Base-by-base conservation (phyloP, 2,329 filamentous ascomycete species). In the Pestalotiopsis sp. region DNA sequence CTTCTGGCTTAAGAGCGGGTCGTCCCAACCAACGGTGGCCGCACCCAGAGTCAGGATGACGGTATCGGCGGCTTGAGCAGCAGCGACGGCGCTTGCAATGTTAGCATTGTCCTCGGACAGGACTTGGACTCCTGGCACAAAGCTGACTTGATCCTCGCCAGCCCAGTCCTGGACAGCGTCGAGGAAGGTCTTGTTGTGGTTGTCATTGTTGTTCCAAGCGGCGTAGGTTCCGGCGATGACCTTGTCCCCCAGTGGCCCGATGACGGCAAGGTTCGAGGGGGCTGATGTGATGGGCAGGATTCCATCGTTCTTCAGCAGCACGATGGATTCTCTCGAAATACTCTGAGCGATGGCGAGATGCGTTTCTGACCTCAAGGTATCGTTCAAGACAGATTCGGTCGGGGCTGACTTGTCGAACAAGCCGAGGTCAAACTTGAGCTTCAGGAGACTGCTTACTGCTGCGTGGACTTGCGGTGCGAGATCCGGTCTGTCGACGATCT, bases 41-140 rank as follows among this genome's bases (percentile, higher is more conserved):
- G 76, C 79, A 2, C 77, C 78, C 4, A 80, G 75, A 23, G 75
- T 71, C 11, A 79, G 72, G 2, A 79, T 68, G 12, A 77, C 78
- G 6, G 78, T 66, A 2, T 76, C 76, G 3, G 74, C 74, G 11
- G 76, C 71, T 61, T 73, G 71, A 13, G 78, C 77, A 1, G 75
- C 74, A 0, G 72, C 66, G 4, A 78, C 76, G 9, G 77, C 52
- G 9, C n/a, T 25, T 9, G 17, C 52, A 57, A 57, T 57, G n/a
- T 57, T 76, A 4, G 62, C 68, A 17, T 73, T 71, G 27, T 73
- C 73, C 2, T 71, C 67, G 11, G 72, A 65, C 9, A 72, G 64
- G 3, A 71, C 67, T 23, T 72, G 68, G 31, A 69, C 67, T 2
- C 64, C 73, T 31, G 49, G 71, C 7, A 68, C 72, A 58, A 71